Evolutionary conservation across 768 basidiomycete genomes (phyloP).

Genomic region (Dioszegia hungarica): DNA sequence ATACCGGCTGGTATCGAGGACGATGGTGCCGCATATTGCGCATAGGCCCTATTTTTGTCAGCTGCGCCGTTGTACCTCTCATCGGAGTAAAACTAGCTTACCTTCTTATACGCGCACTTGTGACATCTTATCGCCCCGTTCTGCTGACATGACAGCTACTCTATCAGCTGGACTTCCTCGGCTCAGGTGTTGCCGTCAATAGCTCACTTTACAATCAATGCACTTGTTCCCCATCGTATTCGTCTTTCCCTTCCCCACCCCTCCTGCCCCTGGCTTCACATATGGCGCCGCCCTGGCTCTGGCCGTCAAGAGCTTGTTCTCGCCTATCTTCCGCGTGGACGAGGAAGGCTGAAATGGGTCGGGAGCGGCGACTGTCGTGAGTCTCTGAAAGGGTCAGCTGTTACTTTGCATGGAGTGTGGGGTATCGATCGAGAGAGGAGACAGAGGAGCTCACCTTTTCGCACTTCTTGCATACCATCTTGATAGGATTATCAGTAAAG

Average conservation of each 20-base stretch:
- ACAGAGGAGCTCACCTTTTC: slow-evolving; percentile 48
- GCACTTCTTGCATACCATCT: slow-evolving; percentile 50
- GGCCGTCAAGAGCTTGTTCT: slow-evolving; percentile 47
- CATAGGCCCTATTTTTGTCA: slow-evolving; percentile 34
- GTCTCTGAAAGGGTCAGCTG: slow-evolving; percentile 29
- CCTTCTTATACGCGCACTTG: slow-evolving; percentile 49
- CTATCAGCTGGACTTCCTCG: background rate
- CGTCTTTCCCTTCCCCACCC: slow-evolving; percentile 15
- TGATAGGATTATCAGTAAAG: too few relatives aligned
- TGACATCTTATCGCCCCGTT: slow-evolving; percentile 46
- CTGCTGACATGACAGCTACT: slow-evolving; percentile 33
- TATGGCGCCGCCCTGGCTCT: slow-evolving; percentile 40
- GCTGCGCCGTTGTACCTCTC: background rate
- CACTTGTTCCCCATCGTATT: slow-evolving; percentile 45
- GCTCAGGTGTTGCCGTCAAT: background rate
- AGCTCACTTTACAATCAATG: slow-evolving; percentile 47
- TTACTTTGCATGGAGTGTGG: too few relatives aligned
- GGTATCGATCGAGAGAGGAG: too few relatives aligned
- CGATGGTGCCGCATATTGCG: slow-evolving; percentile 48
- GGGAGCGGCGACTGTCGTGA: slow-evolving; percentile 45
- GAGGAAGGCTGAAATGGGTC: slow-evolving; percentile 46
- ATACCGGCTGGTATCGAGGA: slow-evolving; percentile 42
- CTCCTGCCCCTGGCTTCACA: slow-evolving; percentile 18
- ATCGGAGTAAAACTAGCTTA: slow-evolving; percentile 2
- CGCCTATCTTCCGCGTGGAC: slow-evolving; percentile 46